Evolutionary conservation across 805 yeast genomes (phyloP).

Genomic region (Monosporozyma aerobia): DNA sequence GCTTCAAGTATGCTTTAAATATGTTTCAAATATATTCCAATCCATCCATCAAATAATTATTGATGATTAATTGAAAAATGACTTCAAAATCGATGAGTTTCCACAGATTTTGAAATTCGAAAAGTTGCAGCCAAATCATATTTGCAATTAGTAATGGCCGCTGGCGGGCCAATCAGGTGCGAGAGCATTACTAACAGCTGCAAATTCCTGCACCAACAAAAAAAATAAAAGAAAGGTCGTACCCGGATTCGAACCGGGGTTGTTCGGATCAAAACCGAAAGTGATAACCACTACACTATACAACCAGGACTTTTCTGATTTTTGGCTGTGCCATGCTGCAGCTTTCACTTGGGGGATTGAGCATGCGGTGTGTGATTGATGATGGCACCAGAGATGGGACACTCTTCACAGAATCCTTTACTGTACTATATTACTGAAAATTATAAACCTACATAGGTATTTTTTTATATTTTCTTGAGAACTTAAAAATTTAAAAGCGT

Average conservation of each 20-base stretch:
- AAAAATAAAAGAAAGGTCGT: slow-evolving; percentile 44
- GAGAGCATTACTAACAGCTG: not conserved
- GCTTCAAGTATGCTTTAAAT: not conserved
- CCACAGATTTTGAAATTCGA: no score
- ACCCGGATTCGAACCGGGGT: slow-evolving; percentile 85
- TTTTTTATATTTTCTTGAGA: no score
- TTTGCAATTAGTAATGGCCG: not conserved
- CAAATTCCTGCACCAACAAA: no score
- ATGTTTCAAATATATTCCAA: not conserved
- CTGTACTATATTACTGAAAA: no score
- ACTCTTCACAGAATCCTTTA: no score
- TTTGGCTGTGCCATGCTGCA: not conserved
- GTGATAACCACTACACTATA: slow-evolving; percentile 79
- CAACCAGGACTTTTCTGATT: slow-evolving; percentile 5
- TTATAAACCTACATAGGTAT: no score
- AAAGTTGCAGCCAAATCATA: not conserved
- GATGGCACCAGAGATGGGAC: no score
- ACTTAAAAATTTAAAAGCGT: no score
- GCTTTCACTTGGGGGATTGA: no score
- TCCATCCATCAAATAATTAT: not conserved
- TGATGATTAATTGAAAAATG: not conserved
- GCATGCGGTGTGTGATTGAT: not conserved
- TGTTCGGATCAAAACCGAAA: slow-evolving; percentile 72
- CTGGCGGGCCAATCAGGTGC: not conserved
- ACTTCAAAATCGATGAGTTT: not conserved